phyloP scores from a whole-genome alignment of 208 protist species.

The Leptomonas seymouri region DNA sequence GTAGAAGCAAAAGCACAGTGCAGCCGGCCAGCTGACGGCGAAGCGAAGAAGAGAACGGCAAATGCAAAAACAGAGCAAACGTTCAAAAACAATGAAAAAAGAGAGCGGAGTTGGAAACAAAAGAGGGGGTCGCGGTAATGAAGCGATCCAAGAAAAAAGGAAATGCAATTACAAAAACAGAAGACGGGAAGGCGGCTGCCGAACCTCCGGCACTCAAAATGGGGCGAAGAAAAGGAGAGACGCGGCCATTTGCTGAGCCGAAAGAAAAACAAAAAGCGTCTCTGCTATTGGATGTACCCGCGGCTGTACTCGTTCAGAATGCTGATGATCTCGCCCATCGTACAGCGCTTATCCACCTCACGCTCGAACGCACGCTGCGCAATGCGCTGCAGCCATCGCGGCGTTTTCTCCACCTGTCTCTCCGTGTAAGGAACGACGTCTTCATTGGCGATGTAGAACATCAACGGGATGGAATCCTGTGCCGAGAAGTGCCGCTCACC shows the following conservation, averaged over 20 bases:
- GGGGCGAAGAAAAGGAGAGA: not conserved
- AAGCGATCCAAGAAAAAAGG: no score
- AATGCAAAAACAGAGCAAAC: no score
- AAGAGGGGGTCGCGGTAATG: no score
- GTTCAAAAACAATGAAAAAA: no score
- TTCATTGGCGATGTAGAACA: slow-evolving; percentile 62
- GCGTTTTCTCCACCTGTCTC: slow-evolving; percentile 36
- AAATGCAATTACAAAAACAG: no score
- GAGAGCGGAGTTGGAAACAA: no score
- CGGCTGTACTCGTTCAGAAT: slow-evolving; percentile 54
- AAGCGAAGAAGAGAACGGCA: no score
- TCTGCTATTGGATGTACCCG: slow-evolving; percentile 11
- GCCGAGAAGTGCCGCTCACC: slow-evolving; percentile 21
- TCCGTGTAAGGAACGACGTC: slow-evolving; percentile 46
- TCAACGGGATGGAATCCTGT: slow-evolving; percentile 50
- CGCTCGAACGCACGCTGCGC: slow-evolving; percentile 49
- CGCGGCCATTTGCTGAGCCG: not conserved
- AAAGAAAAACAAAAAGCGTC: not conserved
- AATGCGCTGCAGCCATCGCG: slow-evolving; percentile 63
- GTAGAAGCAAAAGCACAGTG: not conserved
- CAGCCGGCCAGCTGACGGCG: no score
- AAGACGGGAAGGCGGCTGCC: no score
- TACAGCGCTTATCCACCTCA: slow-evolving; percentile 43
- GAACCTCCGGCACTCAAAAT: not conserved
- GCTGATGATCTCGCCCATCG: slow-evolving; percentile 49